Conservation (phyloP, 1,139 yeast genomes). For the Yamadazyma trypodendri region DNA sequence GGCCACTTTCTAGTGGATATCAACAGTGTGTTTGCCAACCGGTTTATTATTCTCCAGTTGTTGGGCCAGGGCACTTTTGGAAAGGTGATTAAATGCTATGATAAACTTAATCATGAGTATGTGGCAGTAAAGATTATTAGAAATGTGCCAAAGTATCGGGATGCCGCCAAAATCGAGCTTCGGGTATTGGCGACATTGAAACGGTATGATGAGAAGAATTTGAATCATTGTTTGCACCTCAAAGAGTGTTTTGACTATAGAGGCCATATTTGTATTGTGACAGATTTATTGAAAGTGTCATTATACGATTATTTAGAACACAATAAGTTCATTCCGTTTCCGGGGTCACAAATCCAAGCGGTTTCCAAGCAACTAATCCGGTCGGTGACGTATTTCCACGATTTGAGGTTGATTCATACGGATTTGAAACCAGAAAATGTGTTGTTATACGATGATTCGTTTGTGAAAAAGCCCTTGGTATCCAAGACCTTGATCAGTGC, state of each 20-base stretch:
- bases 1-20: slow-evolving; percentile 76
- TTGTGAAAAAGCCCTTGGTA: slow-evolving; percentile 30
- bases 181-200: slow-evolving; percentile 76
- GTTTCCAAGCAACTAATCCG: slow-evolving; percentile 82
- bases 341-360: slow-evolving; percentile 86
- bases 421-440: slow-evolving; percentile 96
- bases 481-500: slow-evolving; percentile 37
- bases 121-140: slow-evolving; percentile 92
- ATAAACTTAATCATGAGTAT: slow-evolving; percentile 53
- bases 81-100: slow-evolving; percentile 78
- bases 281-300: slow-evolving; percentile 81
- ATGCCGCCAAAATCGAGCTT: slow-evolving; percentile 83
- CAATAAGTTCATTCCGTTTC: slow-evolving; percentile 71
- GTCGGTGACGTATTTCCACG: slow-evolving; percentile 87
- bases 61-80: slow-evolving; percentile 99
- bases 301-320: slow-evolving; percentile 84
- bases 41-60: slow-evolving; percentile 63
- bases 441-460: slow-evolving; percentile 63
- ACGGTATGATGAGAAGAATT: slow-evolving; percentile 70
- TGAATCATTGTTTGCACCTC: slow-evolving; percentile 71
- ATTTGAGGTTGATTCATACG: slow-evolving; percentile 85
- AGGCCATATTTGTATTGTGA: slow-evolving; percentile 91
- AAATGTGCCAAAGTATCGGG: slow-evolving; percentile 74
- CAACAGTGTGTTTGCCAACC: slow-evolving; percentile 62
- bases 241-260: slow-evolving; percentile 90